Evolutionary conservation across 2,329 filamentous ascomycete species (phyloP), one percentile per base, ranked within the genome.

Genomic region (Dothiorella sarmentorum): DNA sequence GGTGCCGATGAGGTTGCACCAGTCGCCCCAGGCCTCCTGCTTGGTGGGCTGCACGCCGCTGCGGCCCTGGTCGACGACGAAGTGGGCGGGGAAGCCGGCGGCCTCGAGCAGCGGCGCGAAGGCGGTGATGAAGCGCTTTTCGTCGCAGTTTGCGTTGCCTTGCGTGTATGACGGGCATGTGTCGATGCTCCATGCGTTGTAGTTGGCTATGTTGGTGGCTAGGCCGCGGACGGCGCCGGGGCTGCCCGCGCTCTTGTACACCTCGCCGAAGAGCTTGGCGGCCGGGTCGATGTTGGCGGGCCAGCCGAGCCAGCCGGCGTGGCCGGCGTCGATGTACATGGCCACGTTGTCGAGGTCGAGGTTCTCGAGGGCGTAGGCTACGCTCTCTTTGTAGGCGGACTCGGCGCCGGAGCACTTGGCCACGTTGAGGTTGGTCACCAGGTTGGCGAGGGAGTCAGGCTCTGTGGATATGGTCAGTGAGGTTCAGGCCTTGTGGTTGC

Each of bases 261-360:
- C 68, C 22, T 72, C 43, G 3, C 71, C 77, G 65, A 76, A 82
- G 15, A 82, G 70, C 35, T 75, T 64, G 9, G 80, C 80, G 2
- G 80, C 78, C 5, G 80, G 80, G 5, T 64, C 63, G 44, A 84
- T 78, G 72, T 86, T 86, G 61, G 81, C 83, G 17, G 78, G 69
- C 83, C 83, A 86, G 65, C 84, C 84, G 42, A 86, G 76, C 84
- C 84, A 87, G 61, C 84, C 83, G 24, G 80, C 83, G 69, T 87
- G 84, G 60, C 82, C 84, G 7, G 82, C 84, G 64, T 87, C 84
- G 18, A 87, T 69, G 69, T 86, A 87, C 81, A 84, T 83, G 62
- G 81, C 74, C 24, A 86, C 84, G 67, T 87, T 86, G 61, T 78
- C 73, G 27, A 86, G 74, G 71, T 85, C 83, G 63, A 86, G 75